These are phyloP conservation scores for Plantago rigida DNA, from an alignment of 305 asterid species.

Conservation along the genomic window DNA sequence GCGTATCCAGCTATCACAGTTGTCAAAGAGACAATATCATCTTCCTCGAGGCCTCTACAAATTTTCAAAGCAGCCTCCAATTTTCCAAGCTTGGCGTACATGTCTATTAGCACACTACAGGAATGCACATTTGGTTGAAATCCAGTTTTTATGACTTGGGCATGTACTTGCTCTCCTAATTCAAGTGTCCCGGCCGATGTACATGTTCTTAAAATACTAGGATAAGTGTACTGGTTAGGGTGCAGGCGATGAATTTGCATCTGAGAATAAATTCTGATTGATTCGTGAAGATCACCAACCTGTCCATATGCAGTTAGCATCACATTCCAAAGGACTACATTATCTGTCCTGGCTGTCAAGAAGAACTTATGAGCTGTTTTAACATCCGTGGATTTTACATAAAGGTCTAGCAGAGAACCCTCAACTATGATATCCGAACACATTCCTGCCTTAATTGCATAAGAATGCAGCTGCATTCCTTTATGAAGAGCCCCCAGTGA, in stretches of 20 bases:
- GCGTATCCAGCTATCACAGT: slow-evolving; percentile 79
- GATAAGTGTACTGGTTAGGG: slow-evolving; percentile 86
- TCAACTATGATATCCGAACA: slow-evolving; percentile 64
- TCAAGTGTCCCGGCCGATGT: slow-evolving; percentile 62
- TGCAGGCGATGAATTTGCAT: slow-evolving; percentile 55
- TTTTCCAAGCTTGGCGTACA: slow-evolving; percentile 71
- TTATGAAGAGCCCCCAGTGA: slow-evolving; percentile 48
- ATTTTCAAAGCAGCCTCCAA: slow-evolving; percentile 58
- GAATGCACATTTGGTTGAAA: slow-evolving; percentile 69
- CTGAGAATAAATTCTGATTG: slow-evolving; percentile 43
- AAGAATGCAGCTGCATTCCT: slow-evolving; percentile 73
- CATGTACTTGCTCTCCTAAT: slow-evolving; percentile 80
- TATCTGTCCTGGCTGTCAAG: slow-evolving; percentile 45
- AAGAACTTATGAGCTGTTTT: slow-evolving; percentile 60
- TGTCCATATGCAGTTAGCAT: slow-evolving; percentile 94
- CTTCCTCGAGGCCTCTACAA: slow-evolving; percentile 55
- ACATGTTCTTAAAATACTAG: slow-evolving; percentile 83
- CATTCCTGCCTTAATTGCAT: slow-evolving; percentile 73
- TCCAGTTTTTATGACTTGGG: slow-evolving; percentile 65
- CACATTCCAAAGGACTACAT: slow-evolving; percentile 87
- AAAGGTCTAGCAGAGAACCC: slow-evolving; percentile 85
- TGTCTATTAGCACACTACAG: slow-evolving; percentile 81
- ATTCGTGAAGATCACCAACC: slow-evolving; percentile 62
- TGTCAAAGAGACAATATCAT: slow-evolving; percentile 81
- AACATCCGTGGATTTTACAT: slow-evolving; percentile 71